phyloP scores from a whole-genome alignment of 495 filamentous ascomycete species.

The Chaetomium cochliodes region DNA sequence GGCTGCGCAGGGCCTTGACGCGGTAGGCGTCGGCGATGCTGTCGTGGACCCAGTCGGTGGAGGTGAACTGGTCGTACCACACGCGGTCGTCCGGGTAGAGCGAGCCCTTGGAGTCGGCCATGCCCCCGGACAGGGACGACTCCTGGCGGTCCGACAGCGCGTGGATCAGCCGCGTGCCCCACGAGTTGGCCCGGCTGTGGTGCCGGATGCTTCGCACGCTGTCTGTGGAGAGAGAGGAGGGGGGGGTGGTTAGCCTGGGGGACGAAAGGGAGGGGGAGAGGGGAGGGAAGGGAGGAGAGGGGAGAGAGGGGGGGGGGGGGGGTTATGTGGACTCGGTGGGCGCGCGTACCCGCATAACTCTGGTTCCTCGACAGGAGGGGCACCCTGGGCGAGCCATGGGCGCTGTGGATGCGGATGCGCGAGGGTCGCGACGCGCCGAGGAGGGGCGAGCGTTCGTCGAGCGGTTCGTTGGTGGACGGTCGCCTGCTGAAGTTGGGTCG shows the following conservation, averaged over 20 bases:
- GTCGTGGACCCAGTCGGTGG: constrained; percentile 97
- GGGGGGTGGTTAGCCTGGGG: background rate
- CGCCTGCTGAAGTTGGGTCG: constrained; percentile 27
- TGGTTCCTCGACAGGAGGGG: constrained; percentile 48
- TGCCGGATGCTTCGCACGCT: constrained; percentile 56
- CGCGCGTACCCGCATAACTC: constrained; percentile 47
- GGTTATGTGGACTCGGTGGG: constrained; percentile 7
- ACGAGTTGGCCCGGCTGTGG: constrained; percentile 67
- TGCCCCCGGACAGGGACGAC: too few species aligned
- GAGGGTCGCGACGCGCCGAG: constrained; percentile 41
- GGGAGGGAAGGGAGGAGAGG: background rate
- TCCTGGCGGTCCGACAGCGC: constrained; percentile 48
- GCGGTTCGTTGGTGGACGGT: constrained; percentile 37
- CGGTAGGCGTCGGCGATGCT: constrained; percentile 92
- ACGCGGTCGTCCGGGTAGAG: constrained; percentile 77
- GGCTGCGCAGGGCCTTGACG: constrained; percentile 72
- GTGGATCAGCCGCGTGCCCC: constrained; percentile 53
- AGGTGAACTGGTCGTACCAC: constrained; percentile 99
- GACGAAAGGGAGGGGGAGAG: background rate
- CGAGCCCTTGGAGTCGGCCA: constrained; percentile 59
- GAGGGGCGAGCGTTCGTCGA: constrained; percentile 51
- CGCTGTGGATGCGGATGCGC: constrained; percentile 45
- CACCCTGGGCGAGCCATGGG: constrained; percentile 39
- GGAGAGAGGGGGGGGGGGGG: background rate
- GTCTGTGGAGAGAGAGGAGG: constrained; percentile 26